Conservation (phyloP, 768 basidiomycete species). For the Flagelloscypha sp. region DNA sequence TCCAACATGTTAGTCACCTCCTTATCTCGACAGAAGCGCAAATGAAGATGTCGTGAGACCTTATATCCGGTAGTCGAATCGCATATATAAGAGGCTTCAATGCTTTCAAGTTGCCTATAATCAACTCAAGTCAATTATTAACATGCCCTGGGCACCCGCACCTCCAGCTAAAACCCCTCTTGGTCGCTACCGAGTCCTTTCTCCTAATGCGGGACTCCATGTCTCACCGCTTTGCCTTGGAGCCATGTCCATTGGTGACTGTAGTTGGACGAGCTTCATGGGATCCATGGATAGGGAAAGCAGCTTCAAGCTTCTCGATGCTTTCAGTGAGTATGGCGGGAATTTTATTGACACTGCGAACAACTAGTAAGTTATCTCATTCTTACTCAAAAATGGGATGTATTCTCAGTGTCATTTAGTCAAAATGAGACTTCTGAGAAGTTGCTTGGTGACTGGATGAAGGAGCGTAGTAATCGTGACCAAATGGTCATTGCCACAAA, state of each 20-base stretch:
- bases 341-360: constrained; percentile 44
- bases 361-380: constrained; percentile 25
- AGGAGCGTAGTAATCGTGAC: constrained; percentile 35
- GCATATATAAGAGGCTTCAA: too few species aligned
- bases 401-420: constrained; percentile 14
- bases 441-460: constrained; percentile 48
- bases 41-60: too few species aligned
- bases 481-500: constrained; percentile 41
- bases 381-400: neutral
- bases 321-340: constrained; percentile 35
- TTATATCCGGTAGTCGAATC: too few species aligned
- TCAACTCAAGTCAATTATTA: too few species aligned
- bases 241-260: constrained; percentile 33
- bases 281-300: constrained; percentile 34
- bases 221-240: constrained; percentile 37
- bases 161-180: constrained; percentile 16
- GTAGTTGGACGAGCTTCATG: constrained; percentile 24
- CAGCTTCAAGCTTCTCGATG: constrained; percentile 39
- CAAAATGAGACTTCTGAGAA: constrained; percentile 50
- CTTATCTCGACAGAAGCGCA: too few species aligned
- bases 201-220: constrained; percentile 28
- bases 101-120: too few species aligned
- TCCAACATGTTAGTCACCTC: too few species aligned
- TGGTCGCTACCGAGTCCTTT: constrained; percentile 24
- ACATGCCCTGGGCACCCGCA: too few species aligned